These are phyloP conservation scores for Trichoderma sp. DNA, from an alignment of 2,329 filamentous ascomycete species.

Conservation along the genomic window DNA sequence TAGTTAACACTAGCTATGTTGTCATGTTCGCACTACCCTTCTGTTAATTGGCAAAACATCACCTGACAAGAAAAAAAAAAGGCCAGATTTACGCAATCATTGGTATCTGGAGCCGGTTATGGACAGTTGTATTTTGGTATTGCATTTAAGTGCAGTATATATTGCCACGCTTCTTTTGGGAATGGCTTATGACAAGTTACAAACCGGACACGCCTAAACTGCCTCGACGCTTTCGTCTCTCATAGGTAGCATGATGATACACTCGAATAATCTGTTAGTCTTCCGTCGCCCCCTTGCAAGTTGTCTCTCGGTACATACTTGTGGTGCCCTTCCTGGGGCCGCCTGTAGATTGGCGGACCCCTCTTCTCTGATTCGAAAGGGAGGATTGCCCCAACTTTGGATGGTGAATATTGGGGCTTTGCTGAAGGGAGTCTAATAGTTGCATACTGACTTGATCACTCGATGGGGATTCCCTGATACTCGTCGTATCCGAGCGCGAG, in stretches of 20 bases:
- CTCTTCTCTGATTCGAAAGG: background rate
- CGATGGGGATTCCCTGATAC: background rate
- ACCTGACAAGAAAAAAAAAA: background rate
- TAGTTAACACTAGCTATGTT: background rate
- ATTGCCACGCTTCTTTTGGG: background rate
- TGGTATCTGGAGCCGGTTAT: background rate
- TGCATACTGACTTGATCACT: background rate
- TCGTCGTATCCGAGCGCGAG: background rate
- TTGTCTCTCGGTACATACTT: background rate
- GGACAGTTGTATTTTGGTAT: background rate
- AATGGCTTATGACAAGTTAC: background rate
- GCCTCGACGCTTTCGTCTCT: background rate
- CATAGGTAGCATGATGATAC: background rate
- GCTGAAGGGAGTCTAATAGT: background rate
- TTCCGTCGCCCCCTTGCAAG: background rate
- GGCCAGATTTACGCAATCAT: background rate
- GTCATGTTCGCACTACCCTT: background rate
- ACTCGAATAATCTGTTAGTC: background rate
- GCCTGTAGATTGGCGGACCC: background rate
- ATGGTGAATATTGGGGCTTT: background rate
- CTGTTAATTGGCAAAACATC: background rate
- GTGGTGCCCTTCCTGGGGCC: background rate
- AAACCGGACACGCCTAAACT: background rate
- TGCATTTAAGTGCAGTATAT: background rate
- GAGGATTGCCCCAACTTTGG: background rate